Conservation (phyloP, 78 protist species). For the Polysphondylium violaceum region DNA sequence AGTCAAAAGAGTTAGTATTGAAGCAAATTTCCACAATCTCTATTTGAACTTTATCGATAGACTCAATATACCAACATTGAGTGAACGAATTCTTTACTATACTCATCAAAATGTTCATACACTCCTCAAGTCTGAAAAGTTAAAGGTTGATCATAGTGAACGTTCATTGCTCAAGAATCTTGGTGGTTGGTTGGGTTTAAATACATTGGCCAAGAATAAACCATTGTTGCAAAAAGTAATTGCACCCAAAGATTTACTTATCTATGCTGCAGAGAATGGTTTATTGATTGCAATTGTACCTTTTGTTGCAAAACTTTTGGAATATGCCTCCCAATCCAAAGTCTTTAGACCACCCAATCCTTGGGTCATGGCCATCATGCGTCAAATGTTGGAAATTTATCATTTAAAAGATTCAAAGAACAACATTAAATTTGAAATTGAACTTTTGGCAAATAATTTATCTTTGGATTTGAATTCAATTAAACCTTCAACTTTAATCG, state of each 20-base stretch:
- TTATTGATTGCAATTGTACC: conserved; percentile 94
- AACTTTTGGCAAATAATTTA: conserved; percentile 92
- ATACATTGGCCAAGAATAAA: conserved; percentile 94
- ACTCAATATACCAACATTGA: conserved; percentile 53
- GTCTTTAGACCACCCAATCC: conserved; percentile 97
- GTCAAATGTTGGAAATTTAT: conserved; percentile 93
- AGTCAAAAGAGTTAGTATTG: conserved; percentile 91
- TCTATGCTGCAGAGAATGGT: conserved; percentile 89
- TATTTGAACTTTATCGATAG: conserved; percentile 85
- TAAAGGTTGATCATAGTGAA: conserved; percentile 79
- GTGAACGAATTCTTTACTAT: background rate
- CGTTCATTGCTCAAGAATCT: conserved; percentile 95
- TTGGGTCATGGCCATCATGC: conserved; percentile 94
- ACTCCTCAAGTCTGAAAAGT: conserved; percentile 84
- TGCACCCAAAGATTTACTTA: conserved; percentile 94
- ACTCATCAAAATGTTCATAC: conserved; percentile 61
- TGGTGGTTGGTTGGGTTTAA: conserved; percentile 97
- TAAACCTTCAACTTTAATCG: conserved; percentile 45
- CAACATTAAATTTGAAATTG: conserved; percentile 97
- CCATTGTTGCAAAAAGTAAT: conserved; percentile 95
- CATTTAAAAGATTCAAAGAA: conserved; percentile 86
- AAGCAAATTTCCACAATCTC: conserved; percentile 94
- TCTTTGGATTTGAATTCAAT: conserved; percentile 70
- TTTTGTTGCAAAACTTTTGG: conserved; percentile 95
- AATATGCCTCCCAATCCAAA: conserved; percentile 56